Base-by-base conservation (phyloP, 257 asterid genomes). In the Echites panduratus region DNA sequence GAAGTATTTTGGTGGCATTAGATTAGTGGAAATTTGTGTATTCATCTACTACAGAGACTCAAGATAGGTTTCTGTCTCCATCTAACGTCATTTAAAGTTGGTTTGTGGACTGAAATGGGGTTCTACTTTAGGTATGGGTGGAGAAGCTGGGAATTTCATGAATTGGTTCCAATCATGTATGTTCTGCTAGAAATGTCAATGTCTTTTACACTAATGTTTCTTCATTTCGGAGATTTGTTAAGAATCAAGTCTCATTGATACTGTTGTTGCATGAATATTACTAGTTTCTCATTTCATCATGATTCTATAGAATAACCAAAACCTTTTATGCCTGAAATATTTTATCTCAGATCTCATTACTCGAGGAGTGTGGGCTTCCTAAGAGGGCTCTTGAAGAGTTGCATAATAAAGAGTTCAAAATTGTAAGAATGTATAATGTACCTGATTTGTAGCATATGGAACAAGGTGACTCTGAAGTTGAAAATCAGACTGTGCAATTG, bases 331-430 rank as follows among this genome's bases (percentile, higher is more conserved):
- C 48, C 24, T 56, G 38, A 48, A 6, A 41, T 82, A 40, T 76
- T 66, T 75, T 64, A 72, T 77, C 83, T 50, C 87, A 95, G 99
- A 80, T 95, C 68, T 84, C 94, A 66, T 81, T 95, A 73, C 85
- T 92, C 66, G 97, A 95, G 83, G 99, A 92, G 74, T 87, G 95
- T 84, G 98, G 96, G 66, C 87, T 85, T 81, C 63, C 80, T 79
- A 96, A 92, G 86, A 86, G 89, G 81, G 99, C 97, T 75, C 89
- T 95, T 43, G 88, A 87, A 88, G 99, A 90, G 88, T 84, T 95
- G 91, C 95, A 71, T 80, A 84, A 80, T 86, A 89, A 89, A 83
- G 98, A 91, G 79, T 71, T 76, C 77, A 95, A 87, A 85, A 90
- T 95, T 75, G 99, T 95, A 84, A 86, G 99, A 77, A 73, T 70